Evolutionary conservation across 2,329 filamentous ascomycete species (phyloP), one percentile per base, ranked within the genome.

Genomic region (Fusarium citri): DNA sequence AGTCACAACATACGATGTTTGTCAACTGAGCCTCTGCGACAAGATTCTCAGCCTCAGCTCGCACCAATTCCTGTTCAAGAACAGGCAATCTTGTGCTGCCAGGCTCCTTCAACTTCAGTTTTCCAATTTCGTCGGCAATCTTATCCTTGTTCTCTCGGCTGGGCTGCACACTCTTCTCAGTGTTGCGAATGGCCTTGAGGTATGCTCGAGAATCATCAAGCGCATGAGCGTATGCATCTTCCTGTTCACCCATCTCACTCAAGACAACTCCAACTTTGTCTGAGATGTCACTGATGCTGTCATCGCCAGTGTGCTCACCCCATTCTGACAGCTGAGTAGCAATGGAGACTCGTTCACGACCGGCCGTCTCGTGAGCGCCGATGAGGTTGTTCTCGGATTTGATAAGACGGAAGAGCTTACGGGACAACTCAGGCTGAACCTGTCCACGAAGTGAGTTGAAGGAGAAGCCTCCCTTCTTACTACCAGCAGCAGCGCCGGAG

Each of bases 21-120:
- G 92, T 95, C 79, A 99, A 86, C 81, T 99, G 96, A 23, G 96
- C 96, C 82, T 99, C 96, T 3, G 96, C 96, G 51, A 99, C 96
- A 63, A 99, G 83, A 76, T 94, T 97, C 84, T 98, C 94, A 5
- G 96, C 96, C 85, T 99, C 96, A 25, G 95, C 94, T 72, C 96
- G 88, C 55, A 99, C 94, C 55, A 99, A 89, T 84, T 98, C 96
- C 84, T 99, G 96, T 84, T 99, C 96, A 56, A 98, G 86, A 23
- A 91, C 91, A 37, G 94, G 90, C 58, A 98, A 84, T 78, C 89
- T 92, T 30, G 92, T 86, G 77, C 91, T 97, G 78, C 92, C 89
- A 9, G 94, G 94, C 81, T 98, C 96, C 84, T 96, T 98, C 80
- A 91, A 88, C 86, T 97, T 98, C 74, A 98, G 83, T 81, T 91